Evolutionary conservation across 148 eudicot genomes (phyloP).

Genomic region (Rhododendron molle): DNA sequence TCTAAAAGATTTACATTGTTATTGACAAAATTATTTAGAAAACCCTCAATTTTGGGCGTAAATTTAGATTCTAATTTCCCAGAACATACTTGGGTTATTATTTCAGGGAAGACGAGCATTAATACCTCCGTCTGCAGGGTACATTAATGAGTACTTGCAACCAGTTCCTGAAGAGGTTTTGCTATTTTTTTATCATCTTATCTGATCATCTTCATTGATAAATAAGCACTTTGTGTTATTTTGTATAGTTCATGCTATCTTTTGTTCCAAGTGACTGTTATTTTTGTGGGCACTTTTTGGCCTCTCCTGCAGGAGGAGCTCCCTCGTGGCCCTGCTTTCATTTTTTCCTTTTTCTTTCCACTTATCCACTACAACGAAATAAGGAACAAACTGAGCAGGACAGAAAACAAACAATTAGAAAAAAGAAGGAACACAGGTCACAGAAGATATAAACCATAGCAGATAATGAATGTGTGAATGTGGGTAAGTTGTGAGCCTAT

Average conservation of each 20-base stretch:
- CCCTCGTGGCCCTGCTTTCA: background rate
- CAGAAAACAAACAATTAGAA: background rate
- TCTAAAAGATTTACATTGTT: background rate
- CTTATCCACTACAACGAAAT: background rate
- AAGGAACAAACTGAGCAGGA: background rate
- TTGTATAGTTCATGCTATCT: background rate
- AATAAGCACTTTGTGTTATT: no score
- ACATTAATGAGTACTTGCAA: conserved; percentile 57
- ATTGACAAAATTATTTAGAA: background rate
- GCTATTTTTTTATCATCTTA: background rate
- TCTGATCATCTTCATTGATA: background rate
- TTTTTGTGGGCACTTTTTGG: background rate
- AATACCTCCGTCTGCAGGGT: conserved; percentile 82
- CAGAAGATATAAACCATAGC: background rate
- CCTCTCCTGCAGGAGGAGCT: background rate
- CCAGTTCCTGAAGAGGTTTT: conserved; percentile 91
- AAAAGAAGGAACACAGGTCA: background rate
- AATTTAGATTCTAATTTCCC: background rate
- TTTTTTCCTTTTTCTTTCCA: background rate
- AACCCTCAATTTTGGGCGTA: background rate
- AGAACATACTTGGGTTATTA: conserved; percentile 1
- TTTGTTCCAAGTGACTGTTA: background rate
- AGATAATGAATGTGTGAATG: background rate
- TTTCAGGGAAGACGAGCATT: conserved; percentile 93
- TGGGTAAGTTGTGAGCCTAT: background rate